Percentiles rank a stretch among this genome's conserved stretches.
phyloP scores from a whole-genome alignment of 2,329 filamentous ascomycete genomes.

The Verticillium isaacii region DNA sequence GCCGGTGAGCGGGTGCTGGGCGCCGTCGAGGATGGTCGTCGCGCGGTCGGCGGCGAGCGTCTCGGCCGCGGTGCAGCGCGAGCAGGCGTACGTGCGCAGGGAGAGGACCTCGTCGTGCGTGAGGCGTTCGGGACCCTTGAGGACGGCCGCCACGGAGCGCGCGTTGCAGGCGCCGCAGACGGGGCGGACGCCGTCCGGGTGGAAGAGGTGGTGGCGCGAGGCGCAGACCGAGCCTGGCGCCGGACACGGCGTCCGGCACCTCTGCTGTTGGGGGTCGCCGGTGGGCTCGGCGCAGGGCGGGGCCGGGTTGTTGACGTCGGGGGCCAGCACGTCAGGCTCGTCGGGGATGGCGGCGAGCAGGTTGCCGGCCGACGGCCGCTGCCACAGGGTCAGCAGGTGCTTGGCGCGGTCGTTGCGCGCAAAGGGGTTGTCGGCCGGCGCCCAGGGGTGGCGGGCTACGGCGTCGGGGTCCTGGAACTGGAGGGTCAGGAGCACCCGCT shows the following conservation, averaged over 20 bases:
- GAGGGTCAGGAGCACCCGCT: constrained; percentile 4
- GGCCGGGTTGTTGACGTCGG: background rate
- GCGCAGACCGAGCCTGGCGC: constrained; percentile 12
- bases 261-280: background rate
- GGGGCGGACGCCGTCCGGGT: background rate
- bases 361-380: constrained; percentile 6
- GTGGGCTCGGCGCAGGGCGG: constrained; percentile 3
- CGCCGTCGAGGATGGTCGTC: background rate
- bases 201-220: constrained; percentile 11
- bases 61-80: constrained; percentile 17
- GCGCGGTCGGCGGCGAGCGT: background rate
- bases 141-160: constrained; percentile 13
- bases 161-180: constrained; percentile 22
- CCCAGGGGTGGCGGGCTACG: background rate
- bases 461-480: background rate
- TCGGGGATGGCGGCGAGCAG: constrained; percentile 12
- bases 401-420: background rate
- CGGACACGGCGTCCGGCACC: background rate
- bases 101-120: constrained; percentile 17
- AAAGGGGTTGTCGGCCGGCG: background rate
- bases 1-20: constrained; percentile 24
- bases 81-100: constrained; percentile 32
- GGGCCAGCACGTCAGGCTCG: background rate
- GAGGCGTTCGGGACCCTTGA: constrained; percentile 8
- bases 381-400: constrained; percentile 6